phyloP scores from a whole-genome alignment of 2,329 filamentous ascomycete genomes.

The Botrytis medusae region DNA sequence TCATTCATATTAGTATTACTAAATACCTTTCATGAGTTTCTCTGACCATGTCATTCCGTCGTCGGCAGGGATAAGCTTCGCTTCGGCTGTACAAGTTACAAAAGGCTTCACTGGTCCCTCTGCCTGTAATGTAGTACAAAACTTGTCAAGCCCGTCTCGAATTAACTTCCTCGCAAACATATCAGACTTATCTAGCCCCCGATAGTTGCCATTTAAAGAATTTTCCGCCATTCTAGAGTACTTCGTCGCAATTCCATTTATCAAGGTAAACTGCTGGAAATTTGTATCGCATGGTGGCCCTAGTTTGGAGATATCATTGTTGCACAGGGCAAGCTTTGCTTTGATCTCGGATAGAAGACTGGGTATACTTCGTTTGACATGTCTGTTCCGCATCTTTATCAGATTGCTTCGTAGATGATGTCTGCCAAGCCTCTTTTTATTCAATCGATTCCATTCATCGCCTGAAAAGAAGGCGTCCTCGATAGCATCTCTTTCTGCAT shows the following conservation, averaged over 20 bases:
- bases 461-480: slow-evolving; percentile 27
- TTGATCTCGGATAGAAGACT: slow-evolving; percentile 24
- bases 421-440: slow-evolving; percentile 26
- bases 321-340: slow-evolving; percentile 21
- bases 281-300: slow-evolving; percentile 23
- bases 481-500: slow-evolving; percentile 25
- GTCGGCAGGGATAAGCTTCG: neutral
- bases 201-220: slow-evolving; percentile 4
- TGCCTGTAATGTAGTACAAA: neutral
- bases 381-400: slow-evolving; percentile 26
- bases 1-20: neutral
- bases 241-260: slow-evolving; percentile 16
- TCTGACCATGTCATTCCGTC: slow-evolving; percentile 18
- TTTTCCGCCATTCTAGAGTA: slow-evolving; percentile 5
- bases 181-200: neutral
- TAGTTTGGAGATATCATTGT: slow-evolving; percentile 18
- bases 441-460: slow-evolving; percentile 26
- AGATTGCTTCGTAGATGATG: slow-evolving; percentile 25
- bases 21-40: slow-evolving; percentile 14
- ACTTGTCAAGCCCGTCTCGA: slow-evolving; percentile 5
- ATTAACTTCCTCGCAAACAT: neutral
- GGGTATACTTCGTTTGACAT: slow-evolving; percentile 26
- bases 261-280: slow-evolving; percentile 21
- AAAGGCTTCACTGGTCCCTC: slow-evolving; percentile 8
- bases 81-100: slow-evolving; percentile 21